These are phyloP conservation scores for Lentinus tigrinus DNA, from an alignment of 768 basidiomycete genomes.

Conservation along the genomic window DNA sequence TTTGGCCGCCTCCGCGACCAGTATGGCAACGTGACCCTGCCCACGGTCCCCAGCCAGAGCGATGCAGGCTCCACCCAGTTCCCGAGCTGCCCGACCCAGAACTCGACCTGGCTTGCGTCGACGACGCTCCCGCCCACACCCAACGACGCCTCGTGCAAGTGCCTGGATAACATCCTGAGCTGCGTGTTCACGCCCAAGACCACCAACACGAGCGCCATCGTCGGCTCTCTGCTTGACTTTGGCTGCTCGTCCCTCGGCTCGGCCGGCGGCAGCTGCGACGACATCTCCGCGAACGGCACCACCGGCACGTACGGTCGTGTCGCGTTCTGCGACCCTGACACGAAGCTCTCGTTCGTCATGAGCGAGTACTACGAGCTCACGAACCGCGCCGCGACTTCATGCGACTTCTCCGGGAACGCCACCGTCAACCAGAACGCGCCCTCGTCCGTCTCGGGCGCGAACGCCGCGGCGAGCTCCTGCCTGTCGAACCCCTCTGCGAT, in stretches of 20 bases:
- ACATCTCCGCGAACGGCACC: conserved; percentile 71
- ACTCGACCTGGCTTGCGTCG: conserved; percentile 61
- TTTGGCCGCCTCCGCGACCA: conserved; percentile 64
- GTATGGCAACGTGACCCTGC: conserved; percentile 54
- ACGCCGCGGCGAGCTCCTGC: conserved; percentile 64
- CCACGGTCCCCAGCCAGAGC: conserved; percentile 62
- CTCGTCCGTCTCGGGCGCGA: conserved; percentile 45
- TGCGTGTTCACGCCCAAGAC: conserved; percentile 73
- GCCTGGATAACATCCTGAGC: conserved; percentile 63
- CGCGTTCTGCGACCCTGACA: conserved; percentile 77
- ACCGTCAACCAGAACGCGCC: conserved; percentile 64
- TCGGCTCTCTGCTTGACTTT: conserved; percentile 62
- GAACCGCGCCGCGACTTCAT: conserved; percentile 57
- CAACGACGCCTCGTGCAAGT: conserved; percentile 75
- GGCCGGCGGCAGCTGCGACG: conserved; percentile 57
- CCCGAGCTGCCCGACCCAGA: conserved; percentile 62
- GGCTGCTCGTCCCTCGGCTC: conserved; percentile 70
- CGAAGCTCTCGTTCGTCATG: conserved; percentile 83
- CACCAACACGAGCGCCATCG: conserved; percentile 54
- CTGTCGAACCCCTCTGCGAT: conserved; percentile 61
- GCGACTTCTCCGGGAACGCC: conserved; percentile 83
- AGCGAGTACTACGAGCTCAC: conserved; percentile 70
- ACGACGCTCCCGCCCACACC: conserved; percentile 81
- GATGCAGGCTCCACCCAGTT: conserved; percentile 49
- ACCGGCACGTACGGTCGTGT: conserved; percentile 76